Conservation (phyloP, 345 rosid genomes). For the Hevea brasiliensis region DNA sequence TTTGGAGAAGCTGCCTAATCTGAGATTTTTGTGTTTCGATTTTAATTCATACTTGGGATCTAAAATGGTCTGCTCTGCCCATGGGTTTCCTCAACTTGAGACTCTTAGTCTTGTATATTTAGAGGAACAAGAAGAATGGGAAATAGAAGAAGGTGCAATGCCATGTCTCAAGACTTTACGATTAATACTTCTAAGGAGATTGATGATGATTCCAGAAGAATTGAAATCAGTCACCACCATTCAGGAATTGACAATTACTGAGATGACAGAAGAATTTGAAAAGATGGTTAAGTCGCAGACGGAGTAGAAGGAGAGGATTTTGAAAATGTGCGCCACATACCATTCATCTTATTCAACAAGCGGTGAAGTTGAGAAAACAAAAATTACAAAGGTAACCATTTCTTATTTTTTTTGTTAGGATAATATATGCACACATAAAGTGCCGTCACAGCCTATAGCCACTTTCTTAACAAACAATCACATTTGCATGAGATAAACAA, state of each 20-base stretch:
- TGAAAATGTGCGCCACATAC: too few relatives aligned
- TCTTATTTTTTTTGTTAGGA: too few relatives aligned
- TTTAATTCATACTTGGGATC: not conserved
- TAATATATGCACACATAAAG: too few relatives aligned
- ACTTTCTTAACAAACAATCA: too few relatives aligned
- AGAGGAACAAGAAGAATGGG: not conserved
- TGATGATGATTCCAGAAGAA: conserved; percentile 3
- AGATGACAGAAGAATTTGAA: not conserved
- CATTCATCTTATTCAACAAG: not conserved
- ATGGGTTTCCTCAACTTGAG: conserved; percentile 17
- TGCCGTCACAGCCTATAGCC: too few relatives aligned
- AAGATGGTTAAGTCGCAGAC: not conserved
- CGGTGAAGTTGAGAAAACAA: too few relatives aligned
- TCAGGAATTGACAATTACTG: not conserved
- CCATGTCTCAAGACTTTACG: not conserved
- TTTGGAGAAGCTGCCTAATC: not conserved
- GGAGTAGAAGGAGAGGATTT: not conserved
- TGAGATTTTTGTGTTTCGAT: not conserved
- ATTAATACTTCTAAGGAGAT: not conserved
- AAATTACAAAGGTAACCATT: too few relatives aligned
- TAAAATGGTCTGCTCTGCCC: conserved; percentile 13
- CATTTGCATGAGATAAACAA: too few relatives aligned
- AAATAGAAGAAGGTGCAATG: conserved; percentile 16
- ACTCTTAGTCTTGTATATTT: not conserved
- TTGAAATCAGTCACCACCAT: not conserved